Base-by-base conservation (phyloP, 371 early-diverging fungal species). In the Rhizomucor pusillus region DNA sequence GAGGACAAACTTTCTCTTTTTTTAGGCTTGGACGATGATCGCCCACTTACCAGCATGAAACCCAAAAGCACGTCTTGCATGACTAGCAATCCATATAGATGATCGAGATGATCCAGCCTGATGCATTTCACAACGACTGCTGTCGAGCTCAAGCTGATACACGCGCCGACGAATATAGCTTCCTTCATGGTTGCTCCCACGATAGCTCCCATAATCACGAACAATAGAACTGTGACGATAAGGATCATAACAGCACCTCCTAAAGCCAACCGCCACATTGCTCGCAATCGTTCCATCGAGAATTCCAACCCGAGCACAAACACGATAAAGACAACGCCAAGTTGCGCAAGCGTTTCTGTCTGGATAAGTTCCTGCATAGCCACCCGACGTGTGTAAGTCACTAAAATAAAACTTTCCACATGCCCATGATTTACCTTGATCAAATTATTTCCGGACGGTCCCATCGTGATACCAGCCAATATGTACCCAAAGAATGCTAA, bases 271-370 rank as follows among this genome's bases (percentile, higher is more conserved):
- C 67, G 55, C 82, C 82, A 84, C 66, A 81, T 80, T 45, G 75
- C 65, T 50, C 66, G 54, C 7, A 86, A 47, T 43, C 82, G 81
- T 4, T 76, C 75, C 18, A 83, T 37, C 23, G 77, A 77, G 58
- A 83, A 84, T 52, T 84, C 86, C 37, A 84, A 62, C 0, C 86
- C 86, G 13, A 86, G 71, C 5, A 81, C 80, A 60, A 84, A 82
- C 1, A 86, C 69, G 24, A 80, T 79, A 44, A 81, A 73, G 0
- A 78, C 60, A 18, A 86, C 81, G 12, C 86, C 86, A 1, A 86
- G 56, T 41, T 83, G 82, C 2, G 79, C 74, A 5, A 82, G 50
- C 40, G 83, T 82, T 43, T 81, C 79, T 14, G 78, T 64, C 55
- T 82, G 81, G 40, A 82, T 74, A 10, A 82, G 51, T 57, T 75